Evolutionary conservation across 768 basidiomycete genomes (phyloP).

Genomic region (Kwoniella europaea): DNA sequence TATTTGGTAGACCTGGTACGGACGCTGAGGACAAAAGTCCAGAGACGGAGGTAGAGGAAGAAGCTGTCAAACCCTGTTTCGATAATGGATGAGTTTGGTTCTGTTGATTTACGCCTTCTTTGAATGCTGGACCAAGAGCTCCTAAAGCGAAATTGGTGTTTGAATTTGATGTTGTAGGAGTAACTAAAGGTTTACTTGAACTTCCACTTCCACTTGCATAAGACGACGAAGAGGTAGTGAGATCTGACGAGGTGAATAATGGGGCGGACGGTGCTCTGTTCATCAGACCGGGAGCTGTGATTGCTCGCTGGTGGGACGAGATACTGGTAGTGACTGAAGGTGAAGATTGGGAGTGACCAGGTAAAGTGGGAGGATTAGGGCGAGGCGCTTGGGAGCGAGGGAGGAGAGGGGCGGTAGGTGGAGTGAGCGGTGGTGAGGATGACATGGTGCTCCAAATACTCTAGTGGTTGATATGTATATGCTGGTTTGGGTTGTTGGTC

Average conservation of each 20-base stretch:
- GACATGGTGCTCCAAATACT: constrained; percentile 17
- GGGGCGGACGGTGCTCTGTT: constrained; percentile 13
- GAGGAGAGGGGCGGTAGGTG: constrained; percentile 14
- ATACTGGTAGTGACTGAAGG: constrained; percentile 8
- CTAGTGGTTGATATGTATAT: not conserved
- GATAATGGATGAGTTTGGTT: not conserved
- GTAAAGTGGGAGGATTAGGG: constrained; percentile 10
- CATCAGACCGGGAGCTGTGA: not conserved
- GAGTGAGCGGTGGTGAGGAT: constrained; percentile 20
- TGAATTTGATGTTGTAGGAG: constrained; percentile 6
- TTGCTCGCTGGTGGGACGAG: not conserved
- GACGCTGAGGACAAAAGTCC: constrained; percentile 24
- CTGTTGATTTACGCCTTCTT: not conserved
- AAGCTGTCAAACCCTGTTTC: constrained; percentile 20
- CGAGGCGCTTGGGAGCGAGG: constrained; percentile 28
- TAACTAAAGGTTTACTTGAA: constrained; percentile 12
- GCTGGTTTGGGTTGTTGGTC: no score
- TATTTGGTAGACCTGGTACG: not conserved
- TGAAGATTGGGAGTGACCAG: constrained; percentile 18
- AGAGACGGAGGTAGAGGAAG: constrained; percentile 29
- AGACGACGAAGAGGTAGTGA: not conserved
- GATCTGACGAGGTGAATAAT: not conserved
- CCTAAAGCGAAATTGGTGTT: constrained; percentile 1
- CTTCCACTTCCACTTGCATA: not conserved
- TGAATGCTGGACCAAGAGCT: constrained; percentile 1